These are phyloP conservation scores for Leccinum longicurvipes DNA, from an alignment of 768 basidiomycete species.

Conservation along the genomic window DNA sequence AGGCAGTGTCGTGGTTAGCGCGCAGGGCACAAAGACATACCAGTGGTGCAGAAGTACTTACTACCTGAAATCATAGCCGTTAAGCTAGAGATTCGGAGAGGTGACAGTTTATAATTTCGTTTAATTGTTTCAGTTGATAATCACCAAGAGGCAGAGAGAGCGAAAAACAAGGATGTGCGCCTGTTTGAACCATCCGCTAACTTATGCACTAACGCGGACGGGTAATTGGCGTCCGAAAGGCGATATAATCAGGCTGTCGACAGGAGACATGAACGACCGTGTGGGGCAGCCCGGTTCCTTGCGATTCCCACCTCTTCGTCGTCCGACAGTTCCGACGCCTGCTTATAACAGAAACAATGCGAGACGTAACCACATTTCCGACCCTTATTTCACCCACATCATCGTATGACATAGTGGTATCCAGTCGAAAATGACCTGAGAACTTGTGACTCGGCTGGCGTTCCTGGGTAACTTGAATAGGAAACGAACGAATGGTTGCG, in stretches of 20 bases:
- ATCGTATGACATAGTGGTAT: background rate
- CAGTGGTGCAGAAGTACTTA: background rate
- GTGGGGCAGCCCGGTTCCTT: background rate
- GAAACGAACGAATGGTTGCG: too few species aligned
- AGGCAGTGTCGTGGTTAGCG: background rate
- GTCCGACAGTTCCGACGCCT: background rate
- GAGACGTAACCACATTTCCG: background rate
- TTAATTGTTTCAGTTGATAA: background rate
- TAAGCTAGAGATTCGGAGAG: background rate
- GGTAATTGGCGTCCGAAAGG: background rate
- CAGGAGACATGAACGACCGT: background rate
- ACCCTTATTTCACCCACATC: background rate
- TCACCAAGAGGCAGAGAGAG: background rate
- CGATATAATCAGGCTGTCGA: background rate
- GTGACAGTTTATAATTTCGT: background rate
- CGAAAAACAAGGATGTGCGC: background rate
- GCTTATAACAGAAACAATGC: background rate
- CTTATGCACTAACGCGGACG: too few species aligned
- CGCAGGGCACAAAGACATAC: background rate
- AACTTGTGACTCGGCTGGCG: background rate
- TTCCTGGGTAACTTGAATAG: background rate
- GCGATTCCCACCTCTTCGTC: background rate
- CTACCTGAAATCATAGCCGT: background rate
- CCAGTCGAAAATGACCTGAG: background rate
- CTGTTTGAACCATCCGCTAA: background rate